Evolutionary conservation across 2,329 filamentous ascomycete genomes (phyloP).

Genomic region (Thelonectria discophora): DNA sequence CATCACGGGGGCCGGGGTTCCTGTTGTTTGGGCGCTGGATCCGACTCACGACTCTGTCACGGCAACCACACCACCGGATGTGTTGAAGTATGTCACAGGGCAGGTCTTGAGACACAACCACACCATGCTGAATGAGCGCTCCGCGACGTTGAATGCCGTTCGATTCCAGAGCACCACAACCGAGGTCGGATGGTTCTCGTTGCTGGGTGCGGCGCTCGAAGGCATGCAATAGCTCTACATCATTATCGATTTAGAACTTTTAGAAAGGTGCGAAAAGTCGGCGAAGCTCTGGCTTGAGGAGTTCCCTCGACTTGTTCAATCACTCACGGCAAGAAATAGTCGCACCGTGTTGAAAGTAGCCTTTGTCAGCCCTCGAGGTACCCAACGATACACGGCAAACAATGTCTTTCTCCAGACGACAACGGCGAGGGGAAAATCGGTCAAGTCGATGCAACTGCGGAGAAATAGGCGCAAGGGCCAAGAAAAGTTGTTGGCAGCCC

Average conservation of each 20-base stretch:
- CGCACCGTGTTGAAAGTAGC: background rate
- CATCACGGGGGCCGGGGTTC: background rate
- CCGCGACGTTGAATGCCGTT: background rate
- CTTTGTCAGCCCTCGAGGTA: background rate
- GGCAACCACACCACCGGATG: background rate
- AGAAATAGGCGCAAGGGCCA: no score
- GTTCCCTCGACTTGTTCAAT: background rate
- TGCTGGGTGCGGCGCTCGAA: background rate
- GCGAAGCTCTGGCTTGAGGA: background rate
- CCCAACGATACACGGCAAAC: background rate
- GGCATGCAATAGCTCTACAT: background rate
- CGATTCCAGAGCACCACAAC: background rate
- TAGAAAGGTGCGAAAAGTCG: background rate
- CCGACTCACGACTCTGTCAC: background rate
- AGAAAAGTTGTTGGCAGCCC: no score
- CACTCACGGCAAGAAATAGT: background rate
- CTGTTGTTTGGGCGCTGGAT: background rate
- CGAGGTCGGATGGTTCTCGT: background rate
- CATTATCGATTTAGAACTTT: background rate
- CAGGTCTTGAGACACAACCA: background rate
- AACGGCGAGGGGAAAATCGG: no score
- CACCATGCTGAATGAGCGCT: background rate
- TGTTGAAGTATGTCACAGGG: background rate
- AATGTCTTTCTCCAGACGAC: no score
- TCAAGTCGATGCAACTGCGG: no score